Evolutionary conservation across 75 land plant species (phyloP).

Genomic region (Picea glauca): DNA sequence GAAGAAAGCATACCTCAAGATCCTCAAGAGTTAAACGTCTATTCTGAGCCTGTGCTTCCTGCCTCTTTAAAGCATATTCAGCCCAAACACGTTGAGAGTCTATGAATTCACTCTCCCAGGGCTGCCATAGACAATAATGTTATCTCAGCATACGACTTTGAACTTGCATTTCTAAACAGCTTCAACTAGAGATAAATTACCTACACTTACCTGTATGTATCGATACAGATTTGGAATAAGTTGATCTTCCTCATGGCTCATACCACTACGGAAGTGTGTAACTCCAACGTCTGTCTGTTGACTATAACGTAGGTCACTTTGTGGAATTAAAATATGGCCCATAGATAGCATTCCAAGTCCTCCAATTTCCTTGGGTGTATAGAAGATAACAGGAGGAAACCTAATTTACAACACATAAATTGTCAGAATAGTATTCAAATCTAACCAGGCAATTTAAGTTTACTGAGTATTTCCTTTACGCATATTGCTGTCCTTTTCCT

Average conservation of each 20-base stretch:
- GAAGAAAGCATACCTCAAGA: conserved; percentile 64
- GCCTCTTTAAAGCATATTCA: conserved; percentile 97
- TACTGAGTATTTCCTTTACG: not conserved
- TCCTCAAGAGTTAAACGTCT: conserved; percentile 96
- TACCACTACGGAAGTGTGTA: conserved; percentile 99
- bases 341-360: conserved; percentile 99
- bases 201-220: conserved; percentile 69
- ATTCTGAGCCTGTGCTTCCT: conserved; percentile 98
- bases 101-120: conserved; percentile 99
- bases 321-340: conserved; percentile 99
- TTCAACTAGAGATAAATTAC: not conserved
- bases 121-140: conserved; percentile 37
- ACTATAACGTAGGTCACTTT: conserved; percentile 96
- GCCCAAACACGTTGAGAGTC: conserved; percentile 99
- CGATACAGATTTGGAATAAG: conserved; percentile 98
- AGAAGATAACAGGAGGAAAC: conserved; percentile 99
- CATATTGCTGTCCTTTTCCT: too few species aligned
- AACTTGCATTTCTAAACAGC: not conserved
- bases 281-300: conserved; percentile 99
- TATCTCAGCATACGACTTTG: not conserved
- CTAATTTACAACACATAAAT: conserved; percentile 20
- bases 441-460: conserved; percentile 6
- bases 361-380: conserved; percentile 99
- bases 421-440: conserved; percentile 1
- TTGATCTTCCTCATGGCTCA: conserved; percentile 99